These are phyloP conservation scores for Neurospora africana DNA, from an alignment of 495 filamentous ascomycete genomes.

Conservation along the genomic window DNA sequence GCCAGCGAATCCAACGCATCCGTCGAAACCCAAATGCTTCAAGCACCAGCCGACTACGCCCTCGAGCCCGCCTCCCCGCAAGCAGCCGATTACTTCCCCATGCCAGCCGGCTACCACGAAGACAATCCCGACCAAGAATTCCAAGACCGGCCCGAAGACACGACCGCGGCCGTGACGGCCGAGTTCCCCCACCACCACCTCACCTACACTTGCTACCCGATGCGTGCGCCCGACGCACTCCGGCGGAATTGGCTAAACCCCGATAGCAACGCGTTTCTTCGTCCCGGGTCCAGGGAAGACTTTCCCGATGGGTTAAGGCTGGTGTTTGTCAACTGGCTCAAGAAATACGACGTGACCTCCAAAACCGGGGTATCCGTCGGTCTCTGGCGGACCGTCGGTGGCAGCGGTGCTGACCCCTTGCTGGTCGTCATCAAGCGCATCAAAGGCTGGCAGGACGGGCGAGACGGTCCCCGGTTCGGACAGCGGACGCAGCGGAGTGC, in stretches of 20 bases:
- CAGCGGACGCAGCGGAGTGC: background rate
- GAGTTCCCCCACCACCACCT: background rate
- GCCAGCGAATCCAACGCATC: background rate
- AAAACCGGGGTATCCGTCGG: background rate
- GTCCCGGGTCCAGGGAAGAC: background rate
- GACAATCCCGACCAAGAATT: background rate
- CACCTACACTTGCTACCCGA: background rate
- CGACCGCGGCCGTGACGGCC: rapidly evolving
- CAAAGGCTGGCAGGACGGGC: no score
- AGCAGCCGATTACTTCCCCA: background rate
- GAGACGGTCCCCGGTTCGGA: background rate
- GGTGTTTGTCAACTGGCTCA: background rate
- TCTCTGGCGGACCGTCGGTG: background rate
- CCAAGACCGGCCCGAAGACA: background rate
- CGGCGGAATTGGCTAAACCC: rapidly evolving
- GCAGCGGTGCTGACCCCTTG: background rate
- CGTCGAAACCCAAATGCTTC: background rate
- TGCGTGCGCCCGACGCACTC: background rate
- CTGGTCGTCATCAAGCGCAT: background rate
- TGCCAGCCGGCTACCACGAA: background rate
- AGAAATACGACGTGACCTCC: background rate
- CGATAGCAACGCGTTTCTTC: background rate
- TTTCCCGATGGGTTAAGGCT: background rate
- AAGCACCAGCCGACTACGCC: background rate
- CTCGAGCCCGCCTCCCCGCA: background rate